Percentiles rank a stretch among this genome's conserved stretches.
Conservation (phyloP, 2,329 filamentous ascomycete species). For the Penicillium fuscoglaucum region DNA sequence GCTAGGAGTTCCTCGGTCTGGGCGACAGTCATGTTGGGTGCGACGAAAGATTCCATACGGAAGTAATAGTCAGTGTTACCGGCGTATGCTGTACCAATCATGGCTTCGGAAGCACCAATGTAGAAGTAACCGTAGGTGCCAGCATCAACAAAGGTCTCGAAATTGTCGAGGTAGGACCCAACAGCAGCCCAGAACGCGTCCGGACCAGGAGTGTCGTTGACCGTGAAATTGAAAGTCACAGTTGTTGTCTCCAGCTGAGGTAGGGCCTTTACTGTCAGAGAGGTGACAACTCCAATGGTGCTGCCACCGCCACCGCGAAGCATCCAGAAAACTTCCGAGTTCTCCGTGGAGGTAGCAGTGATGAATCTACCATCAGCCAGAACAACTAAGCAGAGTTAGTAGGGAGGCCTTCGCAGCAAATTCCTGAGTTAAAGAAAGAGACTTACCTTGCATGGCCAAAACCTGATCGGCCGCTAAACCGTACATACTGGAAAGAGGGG, state of each 20-base stretch:
- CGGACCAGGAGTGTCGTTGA: slow-evolving; percentile 18
- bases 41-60: slow-evolving; percentile 28
- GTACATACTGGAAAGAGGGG: slow-evolving; percentile 46
- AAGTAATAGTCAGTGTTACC: slow-evolving; percentile 27
- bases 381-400: slow-evolving; percentile 2
- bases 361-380: slow-evolving; percentile 22
- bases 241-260: slow-evolving; percentile 22
- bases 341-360: slow-evolving; percentile 22
- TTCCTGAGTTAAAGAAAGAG: background rate
- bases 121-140: slow-evolving; percentile 28
- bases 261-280: slow-evolving; percentile 30
- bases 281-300: slow-evolving; percentile 46
- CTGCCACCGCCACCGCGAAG: slow-evolving; percentile 59
- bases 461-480: slow-evolving; percentile 60
- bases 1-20: slow-evolving; percentile 21
- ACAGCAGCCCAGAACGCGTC: slow-evolving; percentile 23
- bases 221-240: slow-evolving; percentile 27
- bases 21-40: slow-evolving; percentile 23
- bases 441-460: slow-evolving; percentile 46
- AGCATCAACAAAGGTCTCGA: slow-evolving; percentile 23
- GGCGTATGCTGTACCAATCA: slow-evolving; percentile 18
- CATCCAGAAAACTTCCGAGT: slow-evolving; percentile 52
- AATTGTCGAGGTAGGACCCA: slow-evolving; percentile 20
- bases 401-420: background rate
- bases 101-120: slow-evolving; percentile 16